These are phyloP conservation scores for Bocquillonia castaneifolia DNA, from an alignment of 441 rosid genomes.

Conservation along the genomic window DNA sequence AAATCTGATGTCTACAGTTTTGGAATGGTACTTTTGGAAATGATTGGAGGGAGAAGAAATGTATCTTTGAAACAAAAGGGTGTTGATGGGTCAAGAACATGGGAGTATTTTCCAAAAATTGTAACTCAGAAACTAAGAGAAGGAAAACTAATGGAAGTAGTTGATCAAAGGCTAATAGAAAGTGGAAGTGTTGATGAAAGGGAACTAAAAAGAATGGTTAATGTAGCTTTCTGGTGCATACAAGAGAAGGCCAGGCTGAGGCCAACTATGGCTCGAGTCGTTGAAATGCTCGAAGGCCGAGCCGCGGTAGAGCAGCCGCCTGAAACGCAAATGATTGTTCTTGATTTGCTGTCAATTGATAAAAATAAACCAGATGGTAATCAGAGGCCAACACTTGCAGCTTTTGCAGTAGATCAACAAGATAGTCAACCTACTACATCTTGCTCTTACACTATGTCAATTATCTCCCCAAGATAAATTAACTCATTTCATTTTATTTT, in stretches of 20 bases:
- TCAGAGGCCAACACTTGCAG: constrained; percentile 20
- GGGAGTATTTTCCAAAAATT: constrained; percentile 65
- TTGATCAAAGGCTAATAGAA: constrained; percentile 48
- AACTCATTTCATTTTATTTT: neutral
- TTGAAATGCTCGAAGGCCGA: constrained; percentile 79
- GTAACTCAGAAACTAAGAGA: constrained; percentile 53
- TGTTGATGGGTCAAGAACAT: constrained; percentile 34
- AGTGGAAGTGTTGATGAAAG: constrained; percentile 49
- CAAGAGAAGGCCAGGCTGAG: constrained; percentile 59
- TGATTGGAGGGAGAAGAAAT: constrained; percentile 68
- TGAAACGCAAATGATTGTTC: constrained; percentile 51
- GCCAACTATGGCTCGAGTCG: constrained; percentile 62
- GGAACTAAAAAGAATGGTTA: constrained; percentile 46
- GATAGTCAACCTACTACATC: constrained; percentile 30
- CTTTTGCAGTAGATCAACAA: constrained; percentile 22
- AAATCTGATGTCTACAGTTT: constrained; percentile 77
- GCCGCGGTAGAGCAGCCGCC: constrained; percentile 60
- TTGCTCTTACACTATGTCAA: constrained; percentile 46
- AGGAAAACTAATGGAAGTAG: constrained; percentile 59
- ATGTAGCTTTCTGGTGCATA: constrained; percentile 83
- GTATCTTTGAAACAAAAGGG: constrained; percentile 38
- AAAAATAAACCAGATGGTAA: constrained; percentile 27
- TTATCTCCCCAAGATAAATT: constrained; percentile 51
- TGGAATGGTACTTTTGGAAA: constrained; percentile 74
- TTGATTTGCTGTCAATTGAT: constrained; percentile 52